Percentiles rank a stretch among this genome's conserved stretches.
phyloP scores from a whole-genome alignment of 1,284 basidiomycete species.

The Trametes hirsuta region DNA sequence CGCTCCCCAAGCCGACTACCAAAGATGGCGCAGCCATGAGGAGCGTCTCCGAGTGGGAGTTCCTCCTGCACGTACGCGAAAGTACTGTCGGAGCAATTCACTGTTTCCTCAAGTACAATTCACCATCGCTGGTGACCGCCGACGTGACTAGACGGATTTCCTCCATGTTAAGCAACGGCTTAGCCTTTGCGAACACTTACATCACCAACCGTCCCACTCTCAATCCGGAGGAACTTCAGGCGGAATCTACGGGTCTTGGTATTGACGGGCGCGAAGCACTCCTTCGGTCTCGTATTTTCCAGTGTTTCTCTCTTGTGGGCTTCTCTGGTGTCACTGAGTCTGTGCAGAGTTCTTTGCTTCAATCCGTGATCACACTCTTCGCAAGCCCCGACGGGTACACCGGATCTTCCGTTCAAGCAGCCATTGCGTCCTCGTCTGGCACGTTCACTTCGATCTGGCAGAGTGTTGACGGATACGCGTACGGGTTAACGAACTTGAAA shows the following conservation, averaged over 20 bases:
- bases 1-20: constrained; percentile 90
- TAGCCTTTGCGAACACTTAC: constrained; percentile 86
- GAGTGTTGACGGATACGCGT: constrained; percentile 87
- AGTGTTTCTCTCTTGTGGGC: constrained; percentile 87
- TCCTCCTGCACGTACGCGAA: constrained; percentile 90
- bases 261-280: constrained; percentile 84
- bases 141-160: constrained; percentile 90
- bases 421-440: constrained; percentile 88
- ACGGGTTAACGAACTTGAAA: constrained; percentile 84
- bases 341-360: constrained; percentile 81
- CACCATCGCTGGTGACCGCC: constrained; percentile 77
- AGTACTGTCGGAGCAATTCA: constrained; percentile 88
- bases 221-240: constrained; percentile 40
- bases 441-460: constrained; percentile 89
- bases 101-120: constrained; percentile 86
- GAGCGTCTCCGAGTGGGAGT: constrained; percentile 84
- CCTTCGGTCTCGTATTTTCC: constrained; percentile 83
- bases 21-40: constrained; percentile 80
- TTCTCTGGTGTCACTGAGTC: constrained; percentile 80
- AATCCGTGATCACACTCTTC: constrained; percentile 84
- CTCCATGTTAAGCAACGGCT: constrained; percentile 85
- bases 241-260: constrained; percentile 53
- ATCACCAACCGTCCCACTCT: constrained; percentile 53
- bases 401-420: constrained; percentile 89
- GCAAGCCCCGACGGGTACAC: constrained; percentile 81